Base-by-base conservation (phyloP, 164 flowering plant genomes). In the Protea cynaroides region DNA sequence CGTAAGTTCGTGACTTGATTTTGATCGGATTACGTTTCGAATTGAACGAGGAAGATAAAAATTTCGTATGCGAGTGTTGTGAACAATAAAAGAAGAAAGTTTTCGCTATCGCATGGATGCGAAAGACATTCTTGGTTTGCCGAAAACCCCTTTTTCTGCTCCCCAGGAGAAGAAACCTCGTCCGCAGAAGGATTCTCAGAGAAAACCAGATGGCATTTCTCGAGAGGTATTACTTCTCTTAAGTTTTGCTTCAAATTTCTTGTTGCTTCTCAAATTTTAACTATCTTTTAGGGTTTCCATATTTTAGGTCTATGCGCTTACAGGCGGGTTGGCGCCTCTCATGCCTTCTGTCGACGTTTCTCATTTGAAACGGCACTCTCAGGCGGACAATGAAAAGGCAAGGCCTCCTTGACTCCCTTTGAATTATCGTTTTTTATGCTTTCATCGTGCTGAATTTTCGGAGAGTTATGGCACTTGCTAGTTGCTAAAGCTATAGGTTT, bases 131-230 rank as follows among this genome's bases (percentile, higher is more conserved):
- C 81, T 95, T 5, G 97, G 99, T 9, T 71, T 95, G 69, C 89
- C 95, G 38, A 86, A 86, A 65, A 80, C 81, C 10, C 67, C 79
- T 7, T 68, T 80, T 36, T 54, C 82, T 22, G 36, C 75, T 37
- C 25, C 80, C 5, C 86, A 76, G 36, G 99, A 95, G 81, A 92
- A 88, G 89, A 89, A 84, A 71, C 68, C 97, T 19, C 81, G 87
- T 37, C 85, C 92, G 8, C 93, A 67, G 25, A 94, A 91, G 68
- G 97, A 91, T 47, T 78, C 96, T 72, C 97, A 95, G 71, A 70
- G 99, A 34, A 95, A 95, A 72, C 99, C 96, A 8, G 97, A 95
- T 86, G 99, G 99, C 59, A 87, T 95, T 67, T 95, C 99, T 2
- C 93, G 99, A 63, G 97, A 95, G 94, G 99, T 88, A 58, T 4